Base-by-base conservation (phyloP, 495 filamentous ascomycete species). In the Trypethelium eluteriae region DNA sequence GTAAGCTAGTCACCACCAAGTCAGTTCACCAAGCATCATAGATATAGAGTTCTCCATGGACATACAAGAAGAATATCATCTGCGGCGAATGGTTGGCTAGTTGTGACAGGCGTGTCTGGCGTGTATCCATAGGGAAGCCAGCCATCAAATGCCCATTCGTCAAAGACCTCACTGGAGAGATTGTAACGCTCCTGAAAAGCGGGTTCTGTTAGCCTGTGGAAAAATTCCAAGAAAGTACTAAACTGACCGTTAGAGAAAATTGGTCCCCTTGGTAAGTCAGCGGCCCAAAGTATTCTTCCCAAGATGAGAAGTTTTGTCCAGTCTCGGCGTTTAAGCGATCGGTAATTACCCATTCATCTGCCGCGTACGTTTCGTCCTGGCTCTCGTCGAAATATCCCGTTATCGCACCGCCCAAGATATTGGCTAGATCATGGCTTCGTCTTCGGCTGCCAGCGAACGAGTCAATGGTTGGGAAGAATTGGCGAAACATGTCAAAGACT, bases 221-320 rank as follows among this genome's bases (percentile, higher is more conserved):
- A 25, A 25, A 25, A 25, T 25, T 25, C 25, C 25, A 25, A 25
- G 25, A 25, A 25, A 25, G 25, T 25, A 25, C 25, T 25, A 25
- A 25, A 25, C 25, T 25, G 25, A 53, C 49, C 66, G 72, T 75
- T 10, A 75, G 76, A 18, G 82, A 80, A 69, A 81, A 83, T 7
- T 75, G 65, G 62, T 83, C 80, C 0, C 74, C 78, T n/a, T 80
- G 68, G 44, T 77, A 68, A 0, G 70, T 49, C 47, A 79, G 68
- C 14, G 81, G 81, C 0, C 83, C 83, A 66, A 77, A 83, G 47
- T 82, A 77, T 49, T 86, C 79, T 6, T 73, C 67, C 84, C 83
- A 87, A 3, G 80, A 82, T 3, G 72, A 70, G 72, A 85, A 87
- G 50, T 77, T 78, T 34, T 68, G 61, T 14, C 73, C 74, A 0